Evolutionary conservation across 2,329 filamentous ascomycete species (phyloP).

Genomic region (Cercospora berteroae): DNA sequence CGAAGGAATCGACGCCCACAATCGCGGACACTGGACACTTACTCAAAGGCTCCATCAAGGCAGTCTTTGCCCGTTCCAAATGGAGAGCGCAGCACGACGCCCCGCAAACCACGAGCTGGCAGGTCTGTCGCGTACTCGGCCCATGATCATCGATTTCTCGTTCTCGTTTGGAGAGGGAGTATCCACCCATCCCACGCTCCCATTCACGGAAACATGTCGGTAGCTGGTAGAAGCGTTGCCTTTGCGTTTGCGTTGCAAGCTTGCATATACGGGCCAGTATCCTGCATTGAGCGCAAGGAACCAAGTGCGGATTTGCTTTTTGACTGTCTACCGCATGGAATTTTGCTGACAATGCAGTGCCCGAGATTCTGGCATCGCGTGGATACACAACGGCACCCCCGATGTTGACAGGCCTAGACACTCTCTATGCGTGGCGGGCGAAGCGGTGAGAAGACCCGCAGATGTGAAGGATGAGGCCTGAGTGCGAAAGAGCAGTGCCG

Average conservation of each 20-base stretch:
- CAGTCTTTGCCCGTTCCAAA: not conserved
- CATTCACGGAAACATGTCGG: not conserved
- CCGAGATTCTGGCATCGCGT: not conserved
- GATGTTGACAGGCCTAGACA: not conserved
- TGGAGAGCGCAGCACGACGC: not conserved
- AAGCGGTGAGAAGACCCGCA: not conserved
- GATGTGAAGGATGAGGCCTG: not conserved
- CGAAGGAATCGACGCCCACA: not conserved
- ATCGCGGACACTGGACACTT: not conserved
- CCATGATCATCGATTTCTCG: not conserved
- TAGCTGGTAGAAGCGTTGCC: not conserved
- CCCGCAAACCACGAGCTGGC: not conserved
- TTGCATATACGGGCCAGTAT: not conserved
- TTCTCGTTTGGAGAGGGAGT: not conserved
- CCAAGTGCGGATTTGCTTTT: not conserved
- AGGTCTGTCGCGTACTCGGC: not conserved
- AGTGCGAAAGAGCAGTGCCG: not conserved
- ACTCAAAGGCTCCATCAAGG: not conserved
- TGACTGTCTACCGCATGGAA: not conserved
- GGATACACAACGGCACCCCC: not conserved
- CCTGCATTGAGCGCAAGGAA: not conserved
- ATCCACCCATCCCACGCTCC: not conserved
- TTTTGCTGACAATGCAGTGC: not conserved
- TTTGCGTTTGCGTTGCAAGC: not conserved
- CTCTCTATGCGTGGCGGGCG: not conserved